Conservation (phyloP, 2,329 filamentous ascomycete genomes). For the Trichoderma semiorbis region DNA sequence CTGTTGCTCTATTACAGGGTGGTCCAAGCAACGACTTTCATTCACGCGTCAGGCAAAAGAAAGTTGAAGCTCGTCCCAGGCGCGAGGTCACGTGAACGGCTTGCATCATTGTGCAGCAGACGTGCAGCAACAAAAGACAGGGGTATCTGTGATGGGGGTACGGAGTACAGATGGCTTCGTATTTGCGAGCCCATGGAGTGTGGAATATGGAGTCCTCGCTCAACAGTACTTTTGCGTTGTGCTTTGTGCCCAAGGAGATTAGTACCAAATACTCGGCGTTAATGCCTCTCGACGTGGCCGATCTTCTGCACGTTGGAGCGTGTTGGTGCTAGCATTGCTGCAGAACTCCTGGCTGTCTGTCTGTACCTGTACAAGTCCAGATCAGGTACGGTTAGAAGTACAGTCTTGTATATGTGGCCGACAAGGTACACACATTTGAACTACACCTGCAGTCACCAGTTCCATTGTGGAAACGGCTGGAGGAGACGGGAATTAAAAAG, state of each 20-base stretch:
- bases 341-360: background rate
- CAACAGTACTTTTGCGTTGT: background rate
- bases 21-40: background rate
- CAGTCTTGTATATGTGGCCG: background rate
- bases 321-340: background rate
- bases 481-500: background rate
- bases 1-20: background rate
- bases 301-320: background rate
- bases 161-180: background rate
- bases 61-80: background rate
- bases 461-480: background rate
- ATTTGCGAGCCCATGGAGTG: background rate
- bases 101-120: background rate
- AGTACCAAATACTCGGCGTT: background rate
- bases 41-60: background rate
- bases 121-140: background rate
- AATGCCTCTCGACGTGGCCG: background rate
- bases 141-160: background rate
- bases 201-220: background rate
- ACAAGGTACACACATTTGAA: background rate
- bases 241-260: background rate
- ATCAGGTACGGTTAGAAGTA: background rate
- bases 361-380: background rate
- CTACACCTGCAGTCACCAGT: background rate
- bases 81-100: constrained; percentile 11